Evolutionary conservation across 1,284 basidiomycete species (phyloP).

Genomic region (Pascua guehoae): DNA sequence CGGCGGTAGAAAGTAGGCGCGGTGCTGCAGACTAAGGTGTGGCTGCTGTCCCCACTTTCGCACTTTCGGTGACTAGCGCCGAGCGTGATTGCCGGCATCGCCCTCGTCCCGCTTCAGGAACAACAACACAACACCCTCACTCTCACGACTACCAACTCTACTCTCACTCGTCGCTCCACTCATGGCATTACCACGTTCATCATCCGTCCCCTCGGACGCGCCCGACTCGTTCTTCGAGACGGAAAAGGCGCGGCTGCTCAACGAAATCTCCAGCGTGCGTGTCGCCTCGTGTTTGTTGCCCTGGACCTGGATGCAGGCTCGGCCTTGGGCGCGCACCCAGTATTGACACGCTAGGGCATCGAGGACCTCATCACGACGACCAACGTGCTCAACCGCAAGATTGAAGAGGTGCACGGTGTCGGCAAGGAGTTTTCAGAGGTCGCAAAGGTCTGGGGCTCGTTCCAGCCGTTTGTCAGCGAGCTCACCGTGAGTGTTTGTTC

Average conservation of each 20-base stretch:
- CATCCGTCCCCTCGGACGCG: neutral
- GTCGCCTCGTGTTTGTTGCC: neutral
- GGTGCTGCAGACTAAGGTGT: too few relatives aligned
- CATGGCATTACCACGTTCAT: too few relatives aligned
- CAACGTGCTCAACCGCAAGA: slow-evolving; percentile 83
- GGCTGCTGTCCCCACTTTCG: too few relatives aligned
- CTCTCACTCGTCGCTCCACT: too few relatives aligned
- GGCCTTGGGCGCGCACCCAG: too few relatives aligned
- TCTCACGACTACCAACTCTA: too few relatives aligned
- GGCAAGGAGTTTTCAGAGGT: slow-evolving; percentile 90
- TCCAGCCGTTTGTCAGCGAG: slow-evolving; percentile 39
- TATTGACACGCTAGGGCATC: slow-evolving; percentile 62
- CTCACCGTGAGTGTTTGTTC: slow-evolving; percentile 32
- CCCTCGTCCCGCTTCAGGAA: too few relatives aligned
- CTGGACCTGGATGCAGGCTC: too few relatives aligned
- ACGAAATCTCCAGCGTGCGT: slow-evolving; percentile 47
- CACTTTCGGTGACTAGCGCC: too few relatives aligned
- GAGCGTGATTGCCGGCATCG: too few relatives aligned
- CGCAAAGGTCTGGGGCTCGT: slow-evolving; percentile 70
- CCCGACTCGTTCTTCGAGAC: slow-evolving; percentile 44
- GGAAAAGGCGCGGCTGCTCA: slow-evolving; percentile 43
- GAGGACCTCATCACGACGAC: slow-evolving; percentile 80
- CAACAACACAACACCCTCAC: too few relatives aligned
- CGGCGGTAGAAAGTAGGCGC: too few relatives aligned
- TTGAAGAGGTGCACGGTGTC: slow-evolving; percentile 87